These are phyloP conservation scores for Postia placenta DNA, from an alignment of 768 basidiomycete species.

Conservation along the genomic window DNA sequence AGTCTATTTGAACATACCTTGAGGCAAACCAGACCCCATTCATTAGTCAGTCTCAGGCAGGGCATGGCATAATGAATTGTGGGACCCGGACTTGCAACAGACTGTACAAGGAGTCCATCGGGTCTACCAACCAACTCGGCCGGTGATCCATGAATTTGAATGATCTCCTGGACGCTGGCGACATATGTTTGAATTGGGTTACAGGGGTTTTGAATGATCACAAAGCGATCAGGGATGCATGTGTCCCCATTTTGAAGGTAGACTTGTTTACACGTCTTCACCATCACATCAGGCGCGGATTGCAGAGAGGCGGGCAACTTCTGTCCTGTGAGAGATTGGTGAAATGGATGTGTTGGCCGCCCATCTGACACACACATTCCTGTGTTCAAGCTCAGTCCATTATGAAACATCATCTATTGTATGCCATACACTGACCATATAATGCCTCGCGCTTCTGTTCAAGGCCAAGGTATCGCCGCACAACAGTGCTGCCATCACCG, in stretches of 20 bases:
- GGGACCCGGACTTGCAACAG: background rate
- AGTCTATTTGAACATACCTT: background rate
- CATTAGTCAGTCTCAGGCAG: background rate
- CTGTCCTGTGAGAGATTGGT: background rate
- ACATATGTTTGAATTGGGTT: background rate
- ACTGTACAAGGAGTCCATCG: background rate
- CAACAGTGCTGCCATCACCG: background rate
- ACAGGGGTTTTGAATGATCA: background rate
- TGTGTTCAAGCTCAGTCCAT: background rate
- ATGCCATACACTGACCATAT: background rate
- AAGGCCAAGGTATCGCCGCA: background rate
- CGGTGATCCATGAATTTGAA: background rate
- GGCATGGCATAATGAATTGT: background rate
- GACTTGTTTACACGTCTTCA: background rate
- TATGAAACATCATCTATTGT: background rate
- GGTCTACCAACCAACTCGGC: background rate
- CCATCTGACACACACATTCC: background rate
- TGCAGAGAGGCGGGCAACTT: background rate
- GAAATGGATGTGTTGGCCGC: background rate
- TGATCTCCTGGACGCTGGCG: background rate
- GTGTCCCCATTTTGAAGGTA: background rate
- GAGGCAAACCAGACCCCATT: background rate
- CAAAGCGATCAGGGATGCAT: background rate
- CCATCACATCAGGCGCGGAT: background rate
- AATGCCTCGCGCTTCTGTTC: background rate